Percentiles rank a stretch among this genome's conserved stretches.
These are phyloP conservation scores for Neocatenulostroma microsporum DNA, from an alignment of 2,329 filamentous ascomycete species.

Conservation along the genomic window DNA sequence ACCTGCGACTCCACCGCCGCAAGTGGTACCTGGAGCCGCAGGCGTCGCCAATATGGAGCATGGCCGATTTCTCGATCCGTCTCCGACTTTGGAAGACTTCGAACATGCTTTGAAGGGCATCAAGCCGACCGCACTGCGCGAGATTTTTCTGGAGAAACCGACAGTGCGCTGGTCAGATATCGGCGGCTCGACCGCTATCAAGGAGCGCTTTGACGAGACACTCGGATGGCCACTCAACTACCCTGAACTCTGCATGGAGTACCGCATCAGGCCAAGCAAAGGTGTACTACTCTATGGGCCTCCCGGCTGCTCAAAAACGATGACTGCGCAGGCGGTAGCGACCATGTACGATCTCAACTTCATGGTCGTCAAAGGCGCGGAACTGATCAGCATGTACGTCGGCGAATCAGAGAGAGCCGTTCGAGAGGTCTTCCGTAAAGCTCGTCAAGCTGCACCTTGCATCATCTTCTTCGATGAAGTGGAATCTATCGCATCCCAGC, in stretches of 20 bases:
- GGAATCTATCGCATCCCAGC: slow-evolving; percentile 65
- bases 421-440: slow-evolving; percentile 76
- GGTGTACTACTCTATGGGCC: slow-evolving; percentile 86
- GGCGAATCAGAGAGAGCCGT: slow-evolving; percentile 86
- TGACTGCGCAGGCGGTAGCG: slow-evolving; percentile 83
- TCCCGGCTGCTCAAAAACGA: slow-evolving; percentile 89
- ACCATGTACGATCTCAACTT: slow-evolving; percentile 90
- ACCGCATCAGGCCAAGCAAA: slow-evolving; percentile 58
- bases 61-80: too few species aligned
- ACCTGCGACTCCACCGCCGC: background rate
- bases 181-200: slow-evolving; percentile 72
- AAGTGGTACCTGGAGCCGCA: background rate
- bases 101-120: slow-evolving; percentile 59
- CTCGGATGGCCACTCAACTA: slow-evolving; percentile 53
- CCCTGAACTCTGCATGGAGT: slow-evolving; percentile 43
- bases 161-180: slow-evolving; percentile 82
- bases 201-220: slow-evolving; percentile 51
- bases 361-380: slow-evolving; percentile 86
- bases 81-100: slow-evolving; percentile 47
- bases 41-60: background rate
- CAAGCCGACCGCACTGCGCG: slow-evolving; percentile 78
- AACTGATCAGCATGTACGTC: slow-evolving; percentile 94
- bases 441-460: slow-evolving; percentile 74
- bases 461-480: slow-evolving; percentile 98
- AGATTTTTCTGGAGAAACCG: slow-evolving; percentile 80